These are phyloP conservation scores for Solanum dulcamara DNA, from an alignment of 257 asterid species.

Conservation along the genomic window DNA sequence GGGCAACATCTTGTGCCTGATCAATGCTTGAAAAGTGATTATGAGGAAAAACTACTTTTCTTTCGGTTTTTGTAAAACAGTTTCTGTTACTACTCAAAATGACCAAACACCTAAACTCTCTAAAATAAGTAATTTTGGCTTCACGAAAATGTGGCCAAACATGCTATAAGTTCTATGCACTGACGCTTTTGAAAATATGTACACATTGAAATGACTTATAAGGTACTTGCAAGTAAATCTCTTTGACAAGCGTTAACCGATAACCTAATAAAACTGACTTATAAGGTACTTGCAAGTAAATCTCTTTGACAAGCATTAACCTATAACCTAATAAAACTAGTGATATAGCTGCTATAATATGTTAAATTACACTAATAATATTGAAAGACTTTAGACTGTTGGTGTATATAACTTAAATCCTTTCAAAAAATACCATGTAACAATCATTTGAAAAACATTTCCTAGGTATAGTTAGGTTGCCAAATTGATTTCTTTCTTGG, in stretches of 20 bases:
- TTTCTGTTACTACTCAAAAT: not conserved
- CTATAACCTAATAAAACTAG: not conserved
- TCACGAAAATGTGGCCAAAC: not conserved
- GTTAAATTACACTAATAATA: not conserved
- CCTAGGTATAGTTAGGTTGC: not conserved
- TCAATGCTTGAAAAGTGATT: not conserved
- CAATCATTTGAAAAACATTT: not conserved
- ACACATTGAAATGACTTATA: not conserved
- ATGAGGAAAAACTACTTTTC: not conserved
- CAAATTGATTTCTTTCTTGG: not conserved
- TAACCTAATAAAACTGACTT: not conserved
- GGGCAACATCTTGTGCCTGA: not conserved
- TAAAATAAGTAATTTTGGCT: not conserved
- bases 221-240: not conserved
- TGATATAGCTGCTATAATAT: not conserved
- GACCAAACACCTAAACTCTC: not conserved
- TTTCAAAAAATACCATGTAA: not conserved
- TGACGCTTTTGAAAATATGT: not conserved
- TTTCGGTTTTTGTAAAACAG: not conserved
- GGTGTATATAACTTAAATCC: not conserved
- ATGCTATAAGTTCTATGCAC: not conserved
- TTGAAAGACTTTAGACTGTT: not conserved
- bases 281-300: not conserved
- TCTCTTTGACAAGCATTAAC: not conserved
- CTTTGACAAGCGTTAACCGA: not conserved